phyloP scores from a whole-genome alignment of 192 early-diverging fungal genomes.

The Rhizophlyctis rosea region DNA sequence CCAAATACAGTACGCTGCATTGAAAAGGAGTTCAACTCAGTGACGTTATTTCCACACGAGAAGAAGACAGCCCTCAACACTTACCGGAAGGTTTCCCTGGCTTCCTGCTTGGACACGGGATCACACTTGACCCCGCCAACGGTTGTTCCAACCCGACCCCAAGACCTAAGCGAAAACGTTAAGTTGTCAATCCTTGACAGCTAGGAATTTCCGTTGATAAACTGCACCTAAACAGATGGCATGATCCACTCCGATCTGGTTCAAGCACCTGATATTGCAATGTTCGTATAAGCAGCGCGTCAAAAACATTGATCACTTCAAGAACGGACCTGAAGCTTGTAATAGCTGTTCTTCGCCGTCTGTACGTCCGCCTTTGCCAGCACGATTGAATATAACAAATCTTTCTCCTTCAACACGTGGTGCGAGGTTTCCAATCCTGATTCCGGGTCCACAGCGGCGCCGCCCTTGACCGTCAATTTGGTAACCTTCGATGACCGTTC shows the following conservation, averaged over 20 bases:
- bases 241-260: neutral
- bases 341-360: slow-evolving; percentile 11
- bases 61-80: too few relatives aligned
- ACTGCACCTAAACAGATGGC: neutral
- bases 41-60: too few relatives aligned
- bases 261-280: neutral
- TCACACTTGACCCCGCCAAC: slow-evolving; percentile 9
- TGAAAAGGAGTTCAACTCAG: too few relatives aligned
- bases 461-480: slow-evolving; percentile 18
- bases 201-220: neutral
- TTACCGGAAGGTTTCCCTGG: neutral
- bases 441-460: slow-evolving; percentile 16
- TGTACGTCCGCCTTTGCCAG: slow-evolving; percentile 13
- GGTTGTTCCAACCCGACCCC: slow-evolving; percentile 22
- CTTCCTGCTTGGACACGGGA: neutral
- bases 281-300: too few relatives aligned
- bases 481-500: slow-evolving; percentile 6
- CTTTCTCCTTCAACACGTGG: slow-evolving; percentile 10
- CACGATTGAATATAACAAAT: slow-evolving; percentile 7
- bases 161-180: slow-evolving; percentile 15
- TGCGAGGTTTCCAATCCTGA: slow-evolving; percentile 11
- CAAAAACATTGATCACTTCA: too few relatives aligned
- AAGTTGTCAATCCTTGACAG: neutral
- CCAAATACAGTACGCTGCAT: slow-evolving; percentile 6
- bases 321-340: slow-evolving; percentile 22